Conservation (phyloP, 352 stramenopile genomes). For the Phytophthora aleatoria region DNA sequence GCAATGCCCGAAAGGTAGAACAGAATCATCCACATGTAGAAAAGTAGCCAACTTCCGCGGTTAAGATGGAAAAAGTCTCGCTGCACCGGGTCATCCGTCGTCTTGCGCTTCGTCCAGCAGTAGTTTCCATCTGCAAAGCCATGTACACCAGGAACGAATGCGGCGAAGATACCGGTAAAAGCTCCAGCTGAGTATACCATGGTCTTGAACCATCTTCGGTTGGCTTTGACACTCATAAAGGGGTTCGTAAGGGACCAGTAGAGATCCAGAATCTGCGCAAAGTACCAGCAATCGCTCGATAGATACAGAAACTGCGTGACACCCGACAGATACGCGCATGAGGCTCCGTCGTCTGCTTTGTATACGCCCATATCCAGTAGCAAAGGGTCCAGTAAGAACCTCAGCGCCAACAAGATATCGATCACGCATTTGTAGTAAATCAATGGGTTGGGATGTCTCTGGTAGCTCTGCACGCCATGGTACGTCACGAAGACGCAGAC, state of each 20-base stretch:
- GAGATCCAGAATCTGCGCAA: constrained; percentile 75
- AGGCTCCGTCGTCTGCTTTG: constrained; percentile 19
- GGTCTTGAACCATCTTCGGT: constrained; percentile 65
- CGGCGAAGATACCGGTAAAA: constrained; percentile 47
- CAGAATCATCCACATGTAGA: constrained; percentile 88
- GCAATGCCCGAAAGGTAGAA: constrained; percentile 81
- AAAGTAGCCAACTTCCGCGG: constrained; percentile 71
- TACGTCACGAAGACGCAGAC: constrained; percentile 81
- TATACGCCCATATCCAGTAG: constrained; percentile 63
- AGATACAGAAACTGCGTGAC: constrained; percentile 83
- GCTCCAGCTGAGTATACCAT: constrained; percentile 52
- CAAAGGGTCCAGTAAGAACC: constrained; percentile 77
- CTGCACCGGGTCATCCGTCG: constrained; percentile 27
- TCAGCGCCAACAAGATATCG: constrained; percentile 68
- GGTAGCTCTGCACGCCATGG: constrained; percentile 76
- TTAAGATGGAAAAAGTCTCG: constrained; percentile 79
- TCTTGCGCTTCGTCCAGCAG: constrained; percentile 77
- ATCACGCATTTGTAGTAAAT: constrained; percentile 86
- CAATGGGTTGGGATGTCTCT: constrained; percentile 81
- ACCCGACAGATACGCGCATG: constrained; percentile 67
- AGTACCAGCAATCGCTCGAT: constrained; percentile 84
- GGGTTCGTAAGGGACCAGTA: constrained; percentile 84
- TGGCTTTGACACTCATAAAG: constrained; percentile 81
- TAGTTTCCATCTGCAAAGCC: constrained; percentile 77
- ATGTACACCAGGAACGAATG: constrained; percentile 41